Evolutionary conservation across 2,329 filamentous ascomycete species (phyloP), one percentile per base, ranked within the genome.

Genomic region (Ophiostoma himal-ulmi): DNA sequence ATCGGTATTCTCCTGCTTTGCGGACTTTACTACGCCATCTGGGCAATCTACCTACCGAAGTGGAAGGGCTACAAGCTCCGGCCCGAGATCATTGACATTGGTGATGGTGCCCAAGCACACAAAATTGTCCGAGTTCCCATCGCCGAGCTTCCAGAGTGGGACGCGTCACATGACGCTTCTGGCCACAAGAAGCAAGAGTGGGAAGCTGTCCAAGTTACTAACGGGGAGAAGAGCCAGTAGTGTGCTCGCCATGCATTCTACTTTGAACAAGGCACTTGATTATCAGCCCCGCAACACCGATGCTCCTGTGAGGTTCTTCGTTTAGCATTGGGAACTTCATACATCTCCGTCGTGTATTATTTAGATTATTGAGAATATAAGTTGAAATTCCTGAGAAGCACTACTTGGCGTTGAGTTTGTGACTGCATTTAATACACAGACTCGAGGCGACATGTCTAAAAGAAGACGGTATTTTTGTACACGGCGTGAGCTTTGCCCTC

Each of bases 1-100:
- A 83, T 92, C 71, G 88, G 77, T 81, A 86, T 85, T 39, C 41
- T 65, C 20, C 4, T 22, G 17, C 37, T n/a, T 69, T 57, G 26
- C 20, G 64, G 64, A 8, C 37, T 66, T 13, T 66, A 66, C 13
- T 66, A 66, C 64, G 36, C 8, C 14, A 8, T 66, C 22, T 66
- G 64, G 64, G 64, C 64, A 11, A 20, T 66, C 8, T 66, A 37
- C 17, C 37, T 66, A 5, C 64, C 64, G 20, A 66, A 66, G 37
- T 39, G 36, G 36, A 66, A 66, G 13, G 37, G 64, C 4, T 66
- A 66, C 36, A 66, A 37, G 64, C 64, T 66, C 3, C 37, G 64
- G 36, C 36, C 36, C 8, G 64, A 66, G n/a, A 44, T 66, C 26
- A 39, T 66, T 37, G 64, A 66, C 22, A 44, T 44, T 41, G 64